phyloP scores from a whole-genome alignment of 163 green algal genomes.

The Trebouxia gelatinosa region DNA sequence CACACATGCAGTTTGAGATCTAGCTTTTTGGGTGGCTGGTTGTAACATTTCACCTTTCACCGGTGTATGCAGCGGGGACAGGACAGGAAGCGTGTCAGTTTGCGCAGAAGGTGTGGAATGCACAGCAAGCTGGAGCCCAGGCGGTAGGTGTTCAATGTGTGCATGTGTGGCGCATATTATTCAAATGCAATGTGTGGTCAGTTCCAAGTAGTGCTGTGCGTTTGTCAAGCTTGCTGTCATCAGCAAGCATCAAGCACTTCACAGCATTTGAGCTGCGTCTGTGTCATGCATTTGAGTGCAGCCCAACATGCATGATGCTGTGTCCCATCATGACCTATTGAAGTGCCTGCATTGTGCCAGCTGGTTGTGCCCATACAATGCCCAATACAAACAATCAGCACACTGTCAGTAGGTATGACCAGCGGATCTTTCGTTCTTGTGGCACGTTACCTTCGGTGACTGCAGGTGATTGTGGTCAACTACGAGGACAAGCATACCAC shows the following conservation, averaged over 20 bases:
- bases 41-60: too few relatives aligned
- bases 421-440: not conserved
- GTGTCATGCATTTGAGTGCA: too few relatives aligned
- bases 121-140: slow-evolving; percentile 76
- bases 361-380: not conserved
- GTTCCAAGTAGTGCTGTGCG: too few relatives aligned
- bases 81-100: slow-evolving; percentile 55
- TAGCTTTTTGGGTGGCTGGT: not conserved
- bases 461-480: slow-evolving; percentile 71
- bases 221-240: too few relatives aligned
- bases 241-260: too few relatives aligned
- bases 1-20: not conserved
- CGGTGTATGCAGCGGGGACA: slow-evolving; percentile 16
- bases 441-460: not conserved
- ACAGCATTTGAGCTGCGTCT: too few relatives aligned
- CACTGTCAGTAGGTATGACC: not conserved
- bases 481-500: slow-evolving; percentile 79
- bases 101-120: slow-evolving; percentile 72
- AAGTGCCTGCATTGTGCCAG: too few relatives aligned
- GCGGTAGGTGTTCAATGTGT: too few relatives aligned
- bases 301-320: too few relatives aligned
- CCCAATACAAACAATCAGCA: not conserved
- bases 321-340: too few relatives aligned
- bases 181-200: too few relatives aligned
- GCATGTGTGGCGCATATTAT: too few relatives aligned